These are phyloP conservation scores for Tylopilus subfusipes DNA, from an alignment of 768 basidiomycete genomes.

Conservation along the genomic window DNA sequence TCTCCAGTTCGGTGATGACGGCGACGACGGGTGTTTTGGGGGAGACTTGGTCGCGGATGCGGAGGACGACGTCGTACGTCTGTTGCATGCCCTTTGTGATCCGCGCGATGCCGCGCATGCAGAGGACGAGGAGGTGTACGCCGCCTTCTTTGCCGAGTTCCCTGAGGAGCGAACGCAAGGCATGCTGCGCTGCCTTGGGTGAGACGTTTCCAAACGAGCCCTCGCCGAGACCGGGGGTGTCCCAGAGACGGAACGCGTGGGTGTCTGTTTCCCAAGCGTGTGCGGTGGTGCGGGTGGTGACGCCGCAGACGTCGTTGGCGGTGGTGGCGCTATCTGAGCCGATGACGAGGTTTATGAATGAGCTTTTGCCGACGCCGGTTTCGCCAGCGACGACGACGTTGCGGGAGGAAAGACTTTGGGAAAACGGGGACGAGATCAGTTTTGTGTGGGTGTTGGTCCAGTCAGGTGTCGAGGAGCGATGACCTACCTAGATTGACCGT, in stretches of 20 bases:
- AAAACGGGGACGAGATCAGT: background rate
- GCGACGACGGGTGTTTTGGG: slow-evolving; percentile 22
- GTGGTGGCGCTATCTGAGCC: slow-evolving; percentile 12
- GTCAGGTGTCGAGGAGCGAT: too few relatives aligned
- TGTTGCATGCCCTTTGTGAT: slow-evolving; percentile 23
- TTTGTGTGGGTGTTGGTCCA: too few relatives aligned
- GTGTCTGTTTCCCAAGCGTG: slow-evolving; percentile 21
- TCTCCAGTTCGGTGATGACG: slow-evolving; percentile 26
- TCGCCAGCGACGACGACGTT: slow-evolving; percentile 24
- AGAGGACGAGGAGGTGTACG: slow-evolving; percentile 25
- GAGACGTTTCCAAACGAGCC: slow-evolving; percentile 24
- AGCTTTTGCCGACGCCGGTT: slow-evolving; percentile 27
- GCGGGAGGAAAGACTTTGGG: slow-evolving; percentile 11
- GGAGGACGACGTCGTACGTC: slow-evolving; percentile 16
- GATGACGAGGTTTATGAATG: slow-evolving; percentile 24
- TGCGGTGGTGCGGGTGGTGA: slow-evolving; percentile 12
- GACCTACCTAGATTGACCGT: slow-evolving; percentile 6
- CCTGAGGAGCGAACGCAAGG: slow-evolving; percentile 16
- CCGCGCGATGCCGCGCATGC: slow-evolving; percentile 20
- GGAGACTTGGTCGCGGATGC: slow-evolving; percentile 21
- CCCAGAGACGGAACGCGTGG: slow-evolving; percentile 21
- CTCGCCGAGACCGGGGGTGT: slow-evolving; percentile 23
- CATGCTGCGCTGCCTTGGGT: slow-evolving; percentile 19
- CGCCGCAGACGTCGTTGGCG: slow-evolving; percentile 23
- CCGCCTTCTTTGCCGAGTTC: slow-evolving; percentile 21